Conservation (phyloP, 768 basidiomycete genomes). For the Epithele typhae region DNA sequence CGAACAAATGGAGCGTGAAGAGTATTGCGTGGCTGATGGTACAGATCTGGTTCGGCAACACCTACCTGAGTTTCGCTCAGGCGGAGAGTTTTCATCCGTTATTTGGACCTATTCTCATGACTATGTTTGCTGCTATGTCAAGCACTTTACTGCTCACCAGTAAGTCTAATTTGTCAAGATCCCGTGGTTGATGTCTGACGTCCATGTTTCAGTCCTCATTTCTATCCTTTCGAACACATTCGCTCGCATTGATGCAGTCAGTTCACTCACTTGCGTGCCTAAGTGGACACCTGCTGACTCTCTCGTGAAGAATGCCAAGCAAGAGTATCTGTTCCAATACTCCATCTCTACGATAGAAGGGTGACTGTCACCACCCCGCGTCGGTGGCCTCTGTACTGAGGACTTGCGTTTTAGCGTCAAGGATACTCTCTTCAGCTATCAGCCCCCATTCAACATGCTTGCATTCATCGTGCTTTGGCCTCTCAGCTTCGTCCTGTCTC, state of each 20-base stretch:
- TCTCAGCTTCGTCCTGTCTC: conserved; percentile 67
- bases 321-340: conserved; percentile 84
- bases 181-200: too few species aligned
- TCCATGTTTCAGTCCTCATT: conserved; percentile 52
- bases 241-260: conserved; percentile 62
- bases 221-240: conserved; percentile 91
- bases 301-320: conserved; percentile 45
- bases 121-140: conserved; percentile 70
- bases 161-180: conserved; percentile 32
- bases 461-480: conserved; percentile 82
- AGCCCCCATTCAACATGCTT: conserved; percentile 83
- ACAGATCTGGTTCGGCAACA: conserved; percentile 85
- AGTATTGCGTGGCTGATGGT: conserved; percentile 80
- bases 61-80: conserved; percentile 47
- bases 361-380: conserved; percentile 31
- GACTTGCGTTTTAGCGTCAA: conserved; percentile 57
- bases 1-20: conserved; percentile 33
- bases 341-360: conserved; percentile 87
- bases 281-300: not conserved
- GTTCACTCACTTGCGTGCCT: conserved; percentile 17
- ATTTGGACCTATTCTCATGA: conserved; percentile 78
- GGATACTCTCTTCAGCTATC: conserved; percentile 88
- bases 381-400: not conserved
- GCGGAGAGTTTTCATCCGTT: conserved; percentile 45
- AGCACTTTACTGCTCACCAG: conserved; percentile 81